These are phyloP conservation scores for Xylaria sp. DNA, from an alignment of 2,329 filamentous ascomycete genomes.

Conservation along the genomic window DNA sequence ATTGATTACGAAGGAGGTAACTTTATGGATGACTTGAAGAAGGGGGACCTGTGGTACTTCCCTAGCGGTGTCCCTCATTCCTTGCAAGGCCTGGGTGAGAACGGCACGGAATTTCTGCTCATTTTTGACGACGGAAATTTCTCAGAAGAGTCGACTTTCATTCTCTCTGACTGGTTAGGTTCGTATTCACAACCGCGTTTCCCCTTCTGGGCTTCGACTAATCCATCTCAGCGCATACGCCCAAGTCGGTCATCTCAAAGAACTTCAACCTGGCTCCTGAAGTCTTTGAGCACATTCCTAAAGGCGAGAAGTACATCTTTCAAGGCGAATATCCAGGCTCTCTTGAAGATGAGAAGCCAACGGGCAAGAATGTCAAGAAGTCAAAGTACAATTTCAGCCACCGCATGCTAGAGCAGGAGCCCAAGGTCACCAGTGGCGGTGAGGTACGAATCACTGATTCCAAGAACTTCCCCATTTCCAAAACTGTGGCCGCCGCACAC, in stretches of 20 bases:
- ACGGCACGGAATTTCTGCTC: slow-evolving; percentile 73
- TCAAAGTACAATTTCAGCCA: slow-evolving; percentile 77
- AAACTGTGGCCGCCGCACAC: slow-evolving; percentile 77
- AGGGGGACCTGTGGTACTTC: slow-evolving; percentile 86
- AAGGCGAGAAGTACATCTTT: slow-evolving; percentile 81
- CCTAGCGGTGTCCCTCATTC: slow-evolving; percentile 81
- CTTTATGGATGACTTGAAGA: slow-evolving; percentile 79
- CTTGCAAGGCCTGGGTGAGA: slow-evolving; percentile 75
- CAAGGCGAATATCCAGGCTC: slow-evolving; percentile 72
- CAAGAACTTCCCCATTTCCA: slow-evolving; percentile 79
- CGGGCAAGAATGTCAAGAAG: slow-evolving; percentile 70
- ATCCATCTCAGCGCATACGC: slow-evolving; percentile 68
- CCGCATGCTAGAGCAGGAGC: slow-evolving; percentile 75
- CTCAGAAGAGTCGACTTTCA: slow-evolving; percentile 74
- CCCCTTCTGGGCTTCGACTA: slow-evolving; percentile 18
- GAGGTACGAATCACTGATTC: slow-evolving; percentile 80
- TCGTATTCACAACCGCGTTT: slow-evolving; percentile 41
- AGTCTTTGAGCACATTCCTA: slow-evolving; percentile 74
- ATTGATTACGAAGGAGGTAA: slow-evolving; percentile 80
- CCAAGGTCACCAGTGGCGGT: slow-evolving; percentile 74
- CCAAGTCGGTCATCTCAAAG: slow-evolving; percentile 76
- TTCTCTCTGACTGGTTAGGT: slow-evolving; percentile 79
- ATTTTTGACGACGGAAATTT: slow-evolving; percentile 60
- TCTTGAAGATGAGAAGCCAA: slow-evolving; percentile 73
- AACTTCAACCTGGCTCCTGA: slow-evolving; percentile 80